These are phyloP conservation scores for Aegle marmelos DNA, from an alignment of 345 rosid genomes.

Conservation along the genomic window DNA sequence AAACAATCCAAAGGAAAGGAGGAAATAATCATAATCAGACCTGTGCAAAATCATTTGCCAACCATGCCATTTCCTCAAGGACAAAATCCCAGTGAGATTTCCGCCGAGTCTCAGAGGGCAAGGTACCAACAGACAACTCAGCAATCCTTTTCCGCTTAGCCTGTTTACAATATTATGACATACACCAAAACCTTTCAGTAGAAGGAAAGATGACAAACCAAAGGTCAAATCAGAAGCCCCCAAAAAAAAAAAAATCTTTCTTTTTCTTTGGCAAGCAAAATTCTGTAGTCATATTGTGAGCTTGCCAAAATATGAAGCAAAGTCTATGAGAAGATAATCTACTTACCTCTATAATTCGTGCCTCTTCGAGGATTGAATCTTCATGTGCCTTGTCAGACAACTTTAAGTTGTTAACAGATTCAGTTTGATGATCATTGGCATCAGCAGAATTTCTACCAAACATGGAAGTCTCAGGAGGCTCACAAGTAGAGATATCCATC, in stretches of 20 bases:
- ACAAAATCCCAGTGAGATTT: slow-evolving; percentile 94
- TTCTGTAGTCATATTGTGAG: neutral
- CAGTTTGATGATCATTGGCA: slow-evolving; percentile 42
- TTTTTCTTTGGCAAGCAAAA: neutral
- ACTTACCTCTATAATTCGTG: slow-evolving; percentile 76
- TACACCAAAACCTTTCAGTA: slow-evolving; percentile 17
- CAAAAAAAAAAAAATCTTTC: neutral
- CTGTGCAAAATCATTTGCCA: slow-evolving; percentile 99
- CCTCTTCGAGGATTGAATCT: slow-evolving; percentile 90
- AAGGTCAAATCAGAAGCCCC: slow-evolving; percentile 10
- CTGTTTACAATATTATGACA: slow-evolving; percentile 43
- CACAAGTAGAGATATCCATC: slow-evolving; percentile 24
- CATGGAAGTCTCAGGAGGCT: slow-evolving; percentile 25
- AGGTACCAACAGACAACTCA: slow-evolving; percentile 64
- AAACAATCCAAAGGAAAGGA: neutral
- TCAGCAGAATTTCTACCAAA: slow-evolving; percentile 27
- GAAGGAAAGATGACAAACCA: slow-evolving; percentile 17
- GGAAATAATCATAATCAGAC: slow-evolving; percentile 32
- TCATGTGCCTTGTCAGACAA: slow-evolving; percentile 58
- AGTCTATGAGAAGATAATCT: slow-evolving; percentile 2
- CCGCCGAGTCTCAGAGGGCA: slow-evolving; percentile 42
- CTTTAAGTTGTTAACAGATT: slow-evolving; percentile 35
- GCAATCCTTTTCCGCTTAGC: slow-evolving; percentile 84
- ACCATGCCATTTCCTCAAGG: slow-evolving; percentile 99
- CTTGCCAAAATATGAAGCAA: neutral